Evolutionary conservation across 352 stramenopile species (phyloP).

Genomic region (Globisporangium iwayamae): DNA sequence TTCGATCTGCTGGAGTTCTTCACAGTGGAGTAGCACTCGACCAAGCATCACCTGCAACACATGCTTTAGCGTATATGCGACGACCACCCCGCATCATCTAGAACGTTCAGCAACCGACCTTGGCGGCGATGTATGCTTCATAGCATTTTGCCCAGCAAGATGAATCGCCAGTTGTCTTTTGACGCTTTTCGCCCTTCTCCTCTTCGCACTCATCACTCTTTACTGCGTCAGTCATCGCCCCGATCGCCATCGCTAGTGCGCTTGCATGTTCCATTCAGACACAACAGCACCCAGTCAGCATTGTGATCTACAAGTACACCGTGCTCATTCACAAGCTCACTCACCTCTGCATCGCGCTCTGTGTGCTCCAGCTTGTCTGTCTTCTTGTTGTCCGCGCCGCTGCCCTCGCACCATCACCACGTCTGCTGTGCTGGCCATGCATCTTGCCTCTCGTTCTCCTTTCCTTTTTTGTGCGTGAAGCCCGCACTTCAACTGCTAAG

Average conservation of each 20-base stretch:
- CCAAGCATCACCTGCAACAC: not conserved
- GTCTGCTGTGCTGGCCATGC: not conserved
- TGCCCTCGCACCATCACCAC: not conserved
- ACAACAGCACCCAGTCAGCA: not conserved
- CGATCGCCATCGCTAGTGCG: not conserved
- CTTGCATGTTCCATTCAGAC: not conserved
- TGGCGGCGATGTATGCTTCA: conserved; percentile 1
- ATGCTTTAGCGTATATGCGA: not conserved
- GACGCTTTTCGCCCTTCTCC: too few species aligned
- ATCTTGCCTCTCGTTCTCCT: not conserved
- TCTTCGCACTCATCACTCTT: not conserved
- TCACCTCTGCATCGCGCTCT: not conserved
- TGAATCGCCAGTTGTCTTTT: not conserved
- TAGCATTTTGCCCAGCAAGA: not conserved
- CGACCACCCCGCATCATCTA: not conserved
- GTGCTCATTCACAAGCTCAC: not conserved
- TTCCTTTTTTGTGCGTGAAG: not conserved
- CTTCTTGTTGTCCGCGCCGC: not conserved
- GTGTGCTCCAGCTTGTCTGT: not conserved
- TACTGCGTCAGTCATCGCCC: not conserved
- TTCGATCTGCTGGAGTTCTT: conserved; percentile 4
- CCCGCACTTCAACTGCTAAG: not conserved
- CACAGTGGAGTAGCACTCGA: not conserved
- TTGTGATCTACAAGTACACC: not conserved
- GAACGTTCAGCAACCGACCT: not conserved